Conservation (phyloP, 495 filamentous ascomycete species). For the Daldinia bambusicola region DNA sequence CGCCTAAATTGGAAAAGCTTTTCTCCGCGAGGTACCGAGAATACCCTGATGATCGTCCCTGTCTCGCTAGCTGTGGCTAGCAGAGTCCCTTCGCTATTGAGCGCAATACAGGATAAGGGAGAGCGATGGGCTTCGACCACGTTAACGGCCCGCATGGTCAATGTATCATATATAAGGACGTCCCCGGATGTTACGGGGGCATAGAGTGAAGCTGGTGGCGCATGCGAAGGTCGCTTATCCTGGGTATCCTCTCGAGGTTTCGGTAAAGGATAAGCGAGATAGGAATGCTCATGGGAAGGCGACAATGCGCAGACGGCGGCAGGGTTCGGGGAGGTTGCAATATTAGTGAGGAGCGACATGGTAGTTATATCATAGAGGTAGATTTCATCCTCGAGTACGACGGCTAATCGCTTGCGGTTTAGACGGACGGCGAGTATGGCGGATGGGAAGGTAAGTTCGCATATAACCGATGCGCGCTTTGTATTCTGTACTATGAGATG, state of each 20-base stretch:
- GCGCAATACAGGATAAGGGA: constrained; percentile 86
- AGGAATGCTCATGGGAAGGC: constrained; percentile 94
- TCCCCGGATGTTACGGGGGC: constrained; percentile 89
- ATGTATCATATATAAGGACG: constrained; percentile 88
- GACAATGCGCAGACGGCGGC: constrained; percentile 91
- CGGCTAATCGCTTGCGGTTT: constrained; percentile 92
- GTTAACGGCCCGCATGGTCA: constrained; percentile 88
- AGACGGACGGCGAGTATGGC: constrained; percentile 91
- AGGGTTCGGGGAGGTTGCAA: constrained; percentile 92
- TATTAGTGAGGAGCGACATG: constrained; percentile 91
- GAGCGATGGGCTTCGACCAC: constrained; percentile 94
- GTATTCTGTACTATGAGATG: constrained; percentile 96
- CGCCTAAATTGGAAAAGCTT: constrained; percentile 96
- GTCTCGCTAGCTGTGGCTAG: constrained; percentile 96
- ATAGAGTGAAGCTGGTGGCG: constrained; percentile 78
- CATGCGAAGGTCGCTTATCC: constrained; percentile 79
- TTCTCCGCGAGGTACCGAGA: constrained; percentile 85
- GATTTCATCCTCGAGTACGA: constrained; percentile 93
- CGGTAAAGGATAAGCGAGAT: constrained; percentile 92
- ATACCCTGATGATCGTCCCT: constrained; percentile 95
- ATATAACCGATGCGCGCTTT: constrained; percentile 96
- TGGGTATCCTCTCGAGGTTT: constrained; percentile 69
- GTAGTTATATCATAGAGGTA: constrained; percentile 98
- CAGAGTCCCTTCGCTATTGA: constrained; percentile 92
- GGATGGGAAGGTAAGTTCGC: constrained; percentile 97